Percentiles rank a stretch among this genome's conserved stretches.
phyloP scores from a whole-genome alignment of 2,329 filamentous ascomycete species.

The Diplocarpon rosae region DNA sequence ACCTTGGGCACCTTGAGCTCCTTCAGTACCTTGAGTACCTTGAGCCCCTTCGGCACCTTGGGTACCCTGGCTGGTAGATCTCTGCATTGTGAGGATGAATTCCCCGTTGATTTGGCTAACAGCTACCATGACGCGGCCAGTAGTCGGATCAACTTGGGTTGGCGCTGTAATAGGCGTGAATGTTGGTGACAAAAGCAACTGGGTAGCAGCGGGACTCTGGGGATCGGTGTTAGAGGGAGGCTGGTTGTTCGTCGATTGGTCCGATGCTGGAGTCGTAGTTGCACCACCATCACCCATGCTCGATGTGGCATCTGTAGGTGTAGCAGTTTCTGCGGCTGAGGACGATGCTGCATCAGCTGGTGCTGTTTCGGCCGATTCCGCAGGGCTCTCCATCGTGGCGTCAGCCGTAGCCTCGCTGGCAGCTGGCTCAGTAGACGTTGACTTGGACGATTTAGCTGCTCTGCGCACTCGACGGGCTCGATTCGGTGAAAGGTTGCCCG shows the following conservation, averaged over 20 bases:
- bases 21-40: no score
- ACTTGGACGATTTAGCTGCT: background rate
- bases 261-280: background rate
- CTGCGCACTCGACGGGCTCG: background rate
- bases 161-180: slow-evolving; percentile 7
- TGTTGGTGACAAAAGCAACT: slow-evolving; percentile 10
- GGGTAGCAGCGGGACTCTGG: slow-evolving; percentile 9
- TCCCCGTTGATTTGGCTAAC: slow-evolving; percentile 11
- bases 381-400: background rate
- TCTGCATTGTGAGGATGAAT: slow-evolving; percentile 13
- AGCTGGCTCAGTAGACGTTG: background rate
- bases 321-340: background rate
- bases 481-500: slow-evolving; percentile 6
- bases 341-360: background rate
- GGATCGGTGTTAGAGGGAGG: slow-evolving; percentile 1
- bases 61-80: background rate
- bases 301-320: background rate
- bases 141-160: slow-evolving; percentile 4
- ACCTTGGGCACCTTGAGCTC: no score
- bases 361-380: background rate
- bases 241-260: background rate
- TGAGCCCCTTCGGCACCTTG: no score
- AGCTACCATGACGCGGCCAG: slow-evolving; percentile 8
- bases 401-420: background rate
- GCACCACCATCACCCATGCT: background rate